Evolutionary conservation across 306 rosid species (phyloP), one percentile per base, ranked within the genome.

Genomic region (Argentina anserina): DNA sequence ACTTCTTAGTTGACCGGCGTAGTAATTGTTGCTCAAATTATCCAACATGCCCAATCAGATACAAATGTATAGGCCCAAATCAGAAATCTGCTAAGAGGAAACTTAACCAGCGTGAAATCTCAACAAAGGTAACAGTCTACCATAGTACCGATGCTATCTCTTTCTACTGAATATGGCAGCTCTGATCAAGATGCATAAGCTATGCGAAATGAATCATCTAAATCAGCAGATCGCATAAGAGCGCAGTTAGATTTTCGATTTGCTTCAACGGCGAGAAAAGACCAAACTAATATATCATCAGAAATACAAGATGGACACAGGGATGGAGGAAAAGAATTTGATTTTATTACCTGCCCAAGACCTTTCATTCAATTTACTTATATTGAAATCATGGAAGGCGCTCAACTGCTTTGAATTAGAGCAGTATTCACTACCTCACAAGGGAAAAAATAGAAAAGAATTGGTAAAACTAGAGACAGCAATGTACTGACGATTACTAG

Each of bases 401-500:
- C 66, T 71, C 34, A 53, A 66, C 82, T 64, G 80, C 83, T 47
- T 28, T 21, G 62, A 79, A 53, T 53, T 39, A 25, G 55, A 69
- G 49, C 65, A 58, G 31, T 41, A 31, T 39, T 39, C 31, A 7
- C 56, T 65, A 23, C 73, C 84, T 85, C 78, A 71, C 64, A 9
- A 78, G 67, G 17, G 67, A 77, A 77, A 90, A 87, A 80, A 59
- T 55, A 76, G 70, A 58, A 80, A 83, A 86, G 72, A 79, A 72
- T 71, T 70, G 41, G 62, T 46, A 62, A 74, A 65, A 31, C 76
- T 72, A 60, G 62, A n/a, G 33, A 81, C 34, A 3, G 80, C 77
- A 71, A 62, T 63, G 79, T 64, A 45, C 69, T 73, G 78, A 88
- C 13, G 90, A 91, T 80, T 92, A 91, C 80, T 41, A 88, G 76